Evolutionary conservation across 2,329 filamentous ascomycete genomes (phyloP), one percentile per base, ranked within the genome.

Genomic region (Blastomyces silverae): DNA sequence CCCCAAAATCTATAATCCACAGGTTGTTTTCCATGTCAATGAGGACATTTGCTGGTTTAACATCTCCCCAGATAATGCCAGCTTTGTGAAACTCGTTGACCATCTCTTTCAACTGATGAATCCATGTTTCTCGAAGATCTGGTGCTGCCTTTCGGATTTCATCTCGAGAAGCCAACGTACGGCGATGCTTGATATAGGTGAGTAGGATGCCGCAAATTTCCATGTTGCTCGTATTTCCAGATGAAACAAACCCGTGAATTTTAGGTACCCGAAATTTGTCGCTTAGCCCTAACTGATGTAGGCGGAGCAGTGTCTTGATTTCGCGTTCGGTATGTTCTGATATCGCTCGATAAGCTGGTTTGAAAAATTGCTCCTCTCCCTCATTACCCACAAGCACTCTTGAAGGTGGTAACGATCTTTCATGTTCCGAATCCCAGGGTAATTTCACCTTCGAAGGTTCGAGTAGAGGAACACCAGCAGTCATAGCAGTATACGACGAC

Each of bases 1-100:
- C 70, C n/a, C 70, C 71, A 63, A 73, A 73, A 63, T 73, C 72
- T 44, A 71, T 67, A 39, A 73, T 63, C 71, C 70, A 72, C 44
- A 64, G 22, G 62, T 70, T 53, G 31, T 65, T 65, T 3, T 69
- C 44, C 52, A 61, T 65, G 57, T 73, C 72, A 62, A 73, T 66
- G 34, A 73, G 62, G 39, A 72, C 64, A 65, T 73, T 73, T 17
- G 67, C 69, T 22, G 71, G 66, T 64, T 72, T 72, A 31, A 67
- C 70, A 67, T 73, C 71, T 17, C 71, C 72, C 70, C 70, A 73
- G 42, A 72, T 63, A 34, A 71, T 64, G 31, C 66, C 69, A 58
- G 28, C 53, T 22, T 59, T 20, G 48, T 71, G 68, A 48, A 71
- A 53, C 39, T 63, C 58, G 7, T 46, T 46, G 58, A 61, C 39